Evolutionary conservation across 192 early-diverging fungal species (phyloP), one percentile per base, ranked within the genome.

Genomic region (Dissophora globulifera): DNA sequence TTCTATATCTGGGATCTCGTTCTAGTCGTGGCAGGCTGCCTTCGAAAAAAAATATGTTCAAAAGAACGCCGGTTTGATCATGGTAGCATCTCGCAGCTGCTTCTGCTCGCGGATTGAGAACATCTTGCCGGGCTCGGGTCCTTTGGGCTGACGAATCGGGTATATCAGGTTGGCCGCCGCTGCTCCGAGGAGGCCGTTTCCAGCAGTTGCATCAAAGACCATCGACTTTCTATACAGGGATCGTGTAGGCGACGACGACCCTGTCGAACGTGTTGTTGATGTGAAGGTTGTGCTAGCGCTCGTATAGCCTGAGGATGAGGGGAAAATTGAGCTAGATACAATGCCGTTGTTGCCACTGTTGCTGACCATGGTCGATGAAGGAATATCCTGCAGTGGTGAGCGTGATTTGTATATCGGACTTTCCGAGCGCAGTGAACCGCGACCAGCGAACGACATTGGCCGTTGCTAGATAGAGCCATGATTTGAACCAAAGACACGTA

Each of bases 111-210:
- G 88, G 46, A 82, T 82, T n/a, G 83, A 82, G 84, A 93, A 93
- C 79, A 91, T 87, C 63, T 90, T 87, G 48, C 83, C 78, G 56
- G 88, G 83, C 20, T 91, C 90, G 4, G 92, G 92, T 25, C 92
- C 92, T 29, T 85, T 82, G 38, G 92, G 92, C 64, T 93, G 92
- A 50, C 92, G 87, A 25, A 84, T 72, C 4, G 92, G 92, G 57
- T 90, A 89, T 33, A 93, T 87, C 11, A 87, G 56, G 26, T 72
- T 72, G 9, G n/a, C n/a, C n/a, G n/a, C n/a, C n/a, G n/a, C n/a
- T n/a, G 50, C 48, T 6, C 61, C 62, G 1, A 49, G 35, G 26
- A 33, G 29, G 23, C 61, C 56, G 53, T 16, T 45, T 56, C 27
- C 46, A 16, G 50, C 25, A 31, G 82, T 78, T 42, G 84, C 79